Base-by-base conservation (phyloP, 257 asterid species). In the Solanum rostratum region DNA sequence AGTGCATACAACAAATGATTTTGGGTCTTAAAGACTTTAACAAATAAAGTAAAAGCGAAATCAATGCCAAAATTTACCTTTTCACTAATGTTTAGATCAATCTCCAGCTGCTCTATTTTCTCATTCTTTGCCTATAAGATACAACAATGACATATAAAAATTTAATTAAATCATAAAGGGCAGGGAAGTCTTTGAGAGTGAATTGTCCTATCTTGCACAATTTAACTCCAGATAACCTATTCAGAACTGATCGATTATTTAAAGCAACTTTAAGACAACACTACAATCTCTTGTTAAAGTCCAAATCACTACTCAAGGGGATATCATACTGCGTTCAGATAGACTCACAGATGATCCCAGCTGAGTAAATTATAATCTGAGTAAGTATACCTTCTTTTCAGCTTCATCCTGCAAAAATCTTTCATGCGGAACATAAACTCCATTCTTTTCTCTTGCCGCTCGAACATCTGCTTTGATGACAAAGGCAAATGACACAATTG, bases 401-500 rank as follows among this genome's bases (percentile, higher is more conserved):
- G 91, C 94, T 90, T 95, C 97, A 86, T 93, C 97, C 91, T 90
- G 95, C 74, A 85, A 79, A 85, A 92, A 95, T 86, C 97, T 93
- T 90, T 95, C 97, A 80, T 91, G 94, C 53, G 98, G 95, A 90
- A 95, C 92, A 74, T 95, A 95, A 39, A 95, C 93, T 78, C 98
- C 98, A 85, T 92, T 93, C 87, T 91, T 93, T 88, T 95, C 97
- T 88, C 98, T 95, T 39, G 97, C 98, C 46, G 97, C 98, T 85
- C 91, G 92, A 89, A 95, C 91, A 90, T 95, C 98, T 94, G 88
- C 82, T 88, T 50, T 27, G 66, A 84, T 78, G 37, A 73, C 46
- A 49, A 86, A 59, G 71, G 46, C 29, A 50, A 46, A 59, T 19
- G 37, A 19, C 24, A 46, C 27, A 60, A 70, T 22, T 29, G 74